Conservation (phyloP, 2,329 filamentous ascomycete species). For the Fusarium sp. region DNA sequence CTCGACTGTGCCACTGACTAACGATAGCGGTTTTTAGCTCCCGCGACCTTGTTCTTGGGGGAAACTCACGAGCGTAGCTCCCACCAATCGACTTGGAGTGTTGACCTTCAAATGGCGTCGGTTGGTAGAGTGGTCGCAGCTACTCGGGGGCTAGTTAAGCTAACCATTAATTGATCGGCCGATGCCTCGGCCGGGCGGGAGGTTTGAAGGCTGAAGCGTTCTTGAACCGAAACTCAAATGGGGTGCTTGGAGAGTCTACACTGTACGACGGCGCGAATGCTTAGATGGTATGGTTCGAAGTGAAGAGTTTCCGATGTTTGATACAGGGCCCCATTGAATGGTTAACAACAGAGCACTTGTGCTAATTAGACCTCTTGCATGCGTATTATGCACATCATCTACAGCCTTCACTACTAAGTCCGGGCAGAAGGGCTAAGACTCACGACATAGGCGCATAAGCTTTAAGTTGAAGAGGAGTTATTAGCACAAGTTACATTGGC, state of each 20-base stretch:
- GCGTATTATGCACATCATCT: constrained; percentile 24
- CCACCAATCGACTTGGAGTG: constrained; percentile 6
- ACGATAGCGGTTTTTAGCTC: constrained; percentile 25
- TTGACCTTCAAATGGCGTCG: not conserved
- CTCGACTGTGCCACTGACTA: not conserved
- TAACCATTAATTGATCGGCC: constrained; percentile 20
- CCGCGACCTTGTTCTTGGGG: constrained; percentile 13
- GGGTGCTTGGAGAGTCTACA: not conserved
- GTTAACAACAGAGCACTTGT: not conserved
- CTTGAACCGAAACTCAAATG: not conserved
- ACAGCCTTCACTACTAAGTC: constrained; percentile 14
- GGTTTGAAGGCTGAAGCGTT: not conserved
- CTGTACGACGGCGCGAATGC: not conserved
- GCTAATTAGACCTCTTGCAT: not conserved
- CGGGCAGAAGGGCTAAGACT: not conserved
- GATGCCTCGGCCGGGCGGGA: constrained; percentile 11
- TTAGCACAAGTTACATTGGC: not conserved
- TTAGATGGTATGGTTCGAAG: not conserved
- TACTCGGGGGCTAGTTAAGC: not conserved
- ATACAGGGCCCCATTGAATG: not conserved
- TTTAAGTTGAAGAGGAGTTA: not conserved
- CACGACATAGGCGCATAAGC: not conserved
- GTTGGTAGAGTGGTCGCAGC: constrained; percentile 12
- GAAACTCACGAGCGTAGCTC: not conserved
- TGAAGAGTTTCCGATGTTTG: not conserved